A percentile compares a stretch with the other conserved stretches of the same genome.
Evolutionary conservation across 345 rosid genomes (phyloP).

Genomic region (Combretum micranthum): DNA sequence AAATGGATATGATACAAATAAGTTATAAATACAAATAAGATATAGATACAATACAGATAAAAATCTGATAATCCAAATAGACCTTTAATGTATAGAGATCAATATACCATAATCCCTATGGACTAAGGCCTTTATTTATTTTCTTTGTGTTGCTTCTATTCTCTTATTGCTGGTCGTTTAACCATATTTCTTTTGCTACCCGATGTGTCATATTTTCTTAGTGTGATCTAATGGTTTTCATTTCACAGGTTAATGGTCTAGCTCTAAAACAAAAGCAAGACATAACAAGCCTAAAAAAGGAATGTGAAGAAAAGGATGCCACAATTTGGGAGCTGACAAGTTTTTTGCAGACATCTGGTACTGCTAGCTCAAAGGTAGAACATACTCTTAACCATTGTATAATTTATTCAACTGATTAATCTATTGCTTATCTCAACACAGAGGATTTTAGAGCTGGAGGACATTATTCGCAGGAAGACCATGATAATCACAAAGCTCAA

Average conservation of each 20-base stretch:
- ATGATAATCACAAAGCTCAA: slow-evolving; percentile 55
- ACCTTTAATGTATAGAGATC: too few species aligned
- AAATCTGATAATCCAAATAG: too few species aligned
- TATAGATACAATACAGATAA: too few species aligned
- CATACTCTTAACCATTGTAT: not conserved
- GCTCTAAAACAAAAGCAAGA: slow-evolving; percentile 72
- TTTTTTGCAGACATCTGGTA: slow-evolving; percentile 44
- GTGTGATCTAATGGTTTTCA: slow-evolving; percentile 3
- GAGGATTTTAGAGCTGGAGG: slow-evolving; percentile 83
- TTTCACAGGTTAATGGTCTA: slow-evolving; percentile 43
- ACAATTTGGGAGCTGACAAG: slow-evolving; percentile 63
- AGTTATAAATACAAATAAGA: too few species aligned
- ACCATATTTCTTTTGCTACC: not conserved
- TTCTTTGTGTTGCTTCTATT: too few species aligned
- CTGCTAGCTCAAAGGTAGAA: slow-evolving; percentile 59
- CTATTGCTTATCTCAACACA: slow-evolving; percentile 17
- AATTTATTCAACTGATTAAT: not conserved
- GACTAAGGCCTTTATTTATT: too few species aligned
- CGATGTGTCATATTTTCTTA: not conserved
- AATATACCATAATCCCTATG: too few species aligned
- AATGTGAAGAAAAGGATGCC: slow-evolving; percentile 78
- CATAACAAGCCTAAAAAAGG: slow-evolving; percentile 54
- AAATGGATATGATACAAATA: too few species aligned
- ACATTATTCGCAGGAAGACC: slow-evolving; percentile 65
- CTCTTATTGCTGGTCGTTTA: too few species aligned